Conservation (phyloP, 805 yeast genomes). For the Monosporozyma servazzii region DNA sequence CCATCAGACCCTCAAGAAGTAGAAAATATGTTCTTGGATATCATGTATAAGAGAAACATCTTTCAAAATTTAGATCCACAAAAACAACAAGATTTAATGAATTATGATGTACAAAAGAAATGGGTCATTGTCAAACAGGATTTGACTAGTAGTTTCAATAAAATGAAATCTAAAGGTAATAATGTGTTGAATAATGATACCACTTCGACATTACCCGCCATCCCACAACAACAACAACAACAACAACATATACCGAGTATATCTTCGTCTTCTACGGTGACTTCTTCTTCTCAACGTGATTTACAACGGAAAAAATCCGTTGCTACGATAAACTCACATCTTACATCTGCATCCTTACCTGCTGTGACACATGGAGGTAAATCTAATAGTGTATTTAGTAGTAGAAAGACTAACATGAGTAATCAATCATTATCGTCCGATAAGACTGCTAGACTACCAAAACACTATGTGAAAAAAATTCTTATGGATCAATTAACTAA, state of each 20-base stretch:
- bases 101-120: constrained; percentile 67
- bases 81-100: constrained; percentile 69
- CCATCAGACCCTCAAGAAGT: constrained; percentile 60
- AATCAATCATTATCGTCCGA: constrained; percentile 11
- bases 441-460: constrained; percentile 45
- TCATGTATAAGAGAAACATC: constrained; percentile 71
- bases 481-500: constrained; percentile 60
- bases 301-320: constrained; percentile 1
- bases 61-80: constrained; percentile 58
- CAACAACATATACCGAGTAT: background rate
- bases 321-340: background rate
- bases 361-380: background rate
- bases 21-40: constrained; percentile 64
- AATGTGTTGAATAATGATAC: constrained; percentile 2
- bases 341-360: background rate
- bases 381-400: background rate
- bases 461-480: constrained; percentile 64
- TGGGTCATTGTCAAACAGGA: constrained; percentile 91
- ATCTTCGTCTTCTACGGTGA: background rate
- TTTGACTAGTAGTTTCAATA: constrained; percentile 64
- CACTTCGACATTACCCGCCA: background rate
- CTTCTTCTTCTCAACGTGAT: background rate
- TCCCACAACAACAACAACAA: background rate
- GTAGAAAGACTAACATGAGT: background rate
- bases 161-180: constrained; percentile 32